Base-by-base conservation (phyloP, 768 basidiomycete species). In the Tubosaeta brunneosetosa region DNA sequence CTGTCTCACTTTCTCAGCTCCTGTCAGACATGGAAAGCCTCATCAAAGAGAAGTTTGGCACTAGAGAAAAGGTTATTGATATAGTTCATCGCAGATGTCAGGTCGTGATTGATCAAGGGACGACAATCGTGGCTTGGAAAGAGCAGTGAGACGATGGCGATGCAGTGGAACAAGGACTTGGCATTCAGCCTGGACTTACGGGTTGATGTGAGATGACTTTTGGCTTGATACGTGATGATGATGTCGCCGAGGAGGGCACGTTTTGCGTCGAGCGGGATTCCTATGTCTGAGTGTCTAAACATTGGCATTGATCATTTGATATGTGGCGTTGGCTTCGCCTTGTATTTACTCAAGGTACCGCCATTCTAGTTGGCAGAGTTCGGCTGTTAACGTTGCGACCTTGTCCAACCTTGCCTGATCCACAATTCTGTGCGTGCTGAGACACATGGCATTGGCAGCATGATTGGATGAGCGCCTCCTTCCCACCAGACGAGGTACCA, bases 61-160 rank as follows among this genome's bases (percentile, higher is more conserved):
- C 91, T 3, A 74, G 70, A 61, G 84, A 85, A 61, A 97, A 94
- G 71, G 74, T 95, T 19, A 57, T 80, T 33, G 92, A 94, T 57
- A 82, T 97, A 44, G 77, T 88, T 12, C 63, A 73, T 51, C 84
- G 92, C 60, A 79, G 74, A 61, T 92, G 89, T 61, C 74, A 77
- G 37, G 66, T 82, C 38, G 73, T 80, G 17, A 78, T 81, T 58
- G 82, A 83, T 57, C 74, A 75, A 47, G 66, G 66, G n/a, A 52
- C 36, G 46, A 55, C 49, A 43, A 53, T 45, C 8, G 65, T 66
- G 17, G 47, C 38, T 44, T 71, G 55, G 61, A 63, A 53, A 33
- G 61, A 62, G 54, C 34, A 56, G 47, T 68, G 53, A 66, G 16
- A 27, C 3, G 27, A 38, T 27, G 32, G 44, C 22, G 53, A 50